Percentiles rank a stretch among this genome's conserved stretches.
phyloP scores from a whole-genome alignment of 768 basidiomycete species.

The Lyophyllum shimeji region DNA sequence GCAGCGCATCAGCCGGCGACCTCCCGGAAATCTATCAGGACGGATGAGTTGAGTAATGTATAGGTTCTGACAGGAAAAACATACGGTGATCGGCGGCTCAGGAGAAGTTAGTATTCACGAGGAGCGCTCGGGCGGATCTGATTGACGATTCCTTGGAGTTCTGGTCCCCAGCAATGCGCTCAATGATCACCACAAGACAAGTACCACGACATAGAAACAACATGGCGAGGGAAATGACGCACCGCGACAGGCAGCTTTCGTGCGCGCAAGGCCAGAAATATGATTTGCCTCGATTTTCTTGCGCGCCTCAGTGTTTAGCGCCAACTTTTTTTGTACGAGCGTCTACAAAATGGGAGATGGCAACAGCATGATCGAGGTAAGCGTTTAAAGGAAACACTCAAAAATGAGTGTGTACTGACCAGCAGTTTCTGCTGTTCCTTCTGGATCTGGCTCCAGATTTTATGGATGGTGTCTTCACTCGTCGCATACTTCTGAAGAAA shows the following conservation, averaged over 20 bases:
- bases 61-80: too few species aligned
- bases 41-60: too few species aligned
- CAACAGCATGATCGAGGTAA: background rate
- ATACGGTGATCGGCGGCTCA: too few species aligned
- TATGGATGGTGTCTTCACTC: conserved; percentile 23
- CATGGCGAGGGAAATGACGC: background rate
- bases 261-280: conserved; percentile 18
- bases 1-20: too few species aligned
- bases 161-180: background rate
- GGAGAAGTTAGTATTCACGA: background rate
- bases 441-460: conserved; percentile 20
- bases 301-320: conserved; percentile 10
- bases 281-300: conserved; percentile 15
- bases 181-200: conserved; percentile 1
- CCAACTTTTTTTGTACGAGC: conserved; percentile 3
- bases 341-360: conserved; percentile 4
- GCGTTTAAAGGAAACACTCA: background rate
- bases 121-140: conserved; percentile 14
- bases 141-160: conserved; percentile 16
- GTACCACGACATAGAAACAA: background rate
- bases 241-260: conserved; percentile 19
- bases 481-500: conserved; percentile 23
- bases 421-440: conserved; percentile 22
- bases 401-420: conserved; percentile 6
- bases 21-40: too few species aligned